These are phyloP conservation scores for Candida chauliodis DNA, from an alignment of 805 yeast genomes.

Conservation along the genomic window DNA sequence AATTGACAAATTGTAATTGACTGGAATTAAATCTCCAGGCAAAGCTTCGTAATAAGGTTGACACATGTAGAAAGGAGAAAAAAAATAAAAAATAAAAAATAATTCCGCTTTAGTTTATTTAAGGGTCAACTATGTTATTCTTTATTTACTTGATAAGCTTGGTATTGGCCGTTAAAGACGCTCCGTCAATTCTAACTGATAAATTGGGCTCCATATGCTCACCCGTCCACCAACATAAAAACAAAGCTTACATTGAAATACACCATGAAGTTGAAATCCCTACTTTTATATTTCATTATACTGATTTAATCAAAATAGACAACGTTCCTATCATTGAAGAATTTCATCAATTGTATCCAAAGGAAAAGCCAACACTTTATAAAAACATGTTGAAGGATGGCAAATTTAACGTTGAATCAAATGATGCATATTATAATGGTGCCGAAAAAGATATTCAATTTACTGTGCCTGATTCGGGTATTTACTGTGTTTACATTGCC, in stretches of 20 bases:
- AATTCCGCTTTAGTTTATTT: not conserved
- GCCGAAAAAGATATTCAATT: conserved; percentile 11
- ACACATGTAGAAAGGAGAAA: not conserved
- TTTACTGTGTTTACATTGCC: conserved; percentile 29
- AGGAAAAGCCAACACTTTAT: conserved; percentile 9
- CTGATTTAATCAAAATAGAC: conserved; percentile 19
- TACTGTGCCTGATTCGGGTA: conserved; percentile 20
- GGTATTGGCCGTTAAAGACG: conserved; percentile 1
- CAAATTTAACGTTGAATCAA: conserved; percentile 13
- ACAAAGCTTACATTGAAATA: conserved; percentile 10
- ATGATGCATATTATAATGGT: conserved; percentile 10
- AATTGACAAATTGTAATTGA: conserved; percentile 62
- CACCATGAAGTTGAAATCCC: conserved; percentile 18
- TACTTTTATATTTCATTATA: conserved; percentile 20
- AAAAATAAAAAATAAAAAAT: not conserved
- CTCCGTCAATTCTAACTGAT: conserved; percentile 1
- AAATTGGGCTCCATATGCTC: conserved; percentile 6
- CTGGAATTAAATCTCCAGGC: conserved; percentile 67
- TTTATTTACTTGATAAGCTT: not conserved
- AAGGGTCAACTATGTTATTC: not conserved
- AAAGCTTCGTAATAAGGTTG: conserved; percentile 43
- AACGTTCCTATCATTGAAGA: conserved; percentile 16
- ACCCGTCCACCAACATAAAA: conserved; percentile 6
- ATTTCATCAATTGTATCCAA: conserved; percentile 11
- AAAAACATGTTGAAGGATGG: conserved; percentile 9